Conservation (phyloP, 1,284 basidiomycete genomes). For the Golubevia pallescens region DNA sequence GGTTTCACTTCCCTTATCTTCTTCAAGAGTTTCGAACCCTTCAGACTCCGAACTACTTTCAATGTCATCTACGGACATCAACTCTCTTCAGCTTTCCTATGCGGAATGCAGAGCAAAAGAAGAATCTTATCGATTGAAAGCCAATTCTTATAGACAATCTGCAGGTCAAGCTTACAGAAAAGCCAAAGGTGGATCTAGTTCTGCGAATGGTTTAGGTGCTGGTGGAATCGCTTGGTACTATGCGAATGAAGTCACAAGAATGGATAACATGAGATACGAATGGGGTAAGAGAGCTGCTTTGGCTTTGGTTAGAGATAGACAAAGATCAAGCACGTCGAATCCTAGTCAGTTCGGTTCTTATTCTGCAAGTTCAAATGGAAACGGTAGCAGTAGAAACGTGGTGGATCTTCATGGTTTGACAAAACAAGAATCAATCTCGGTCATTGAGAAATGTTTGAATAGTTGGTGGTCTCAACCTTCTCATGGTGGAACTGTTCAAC, state of each 20-base stretch:
- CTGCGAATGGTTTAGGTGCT: not conserved
- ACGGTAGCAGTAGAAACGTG: not conserved
- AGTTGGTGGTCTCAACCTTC: not conserved
- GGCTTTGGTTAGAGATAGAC: not conserved
- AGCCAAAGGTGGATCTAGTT: not conserved
- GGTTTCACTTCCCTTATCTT: not conserved
- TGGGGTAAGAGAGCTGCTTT: not conserved
- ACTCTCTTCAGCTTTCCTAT: not conserved
- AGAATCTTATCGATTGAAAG: not conserved
- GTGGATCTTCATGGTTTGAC: not conserved
- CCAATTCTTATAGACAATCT: not conserved
- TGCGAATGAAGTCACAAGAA: not conserved
- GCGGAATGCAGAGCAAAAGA: not conserved
- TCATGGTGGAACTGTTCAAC: not conserved
- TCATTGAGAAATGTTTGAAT: not conserved
- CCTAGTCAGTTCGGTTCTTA: not conserved
- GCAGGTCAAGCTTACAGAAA: not conserved
- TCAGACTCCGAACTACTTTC: not conserved
- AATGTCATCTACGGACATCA: not conserved
- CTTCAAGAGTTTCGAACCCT: not conserved
- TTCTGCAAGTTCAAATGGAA: not conserved
- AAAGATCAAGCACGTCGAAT: not conserved
- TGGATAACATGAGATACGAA: not conserved
- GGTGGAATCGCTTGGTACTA: not conserved
- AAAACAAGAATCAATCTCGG: not conserved